phyloP scores from a whole-genome alignment of 441 rosid genomes.

The Macaranga tanarius region DNA sequence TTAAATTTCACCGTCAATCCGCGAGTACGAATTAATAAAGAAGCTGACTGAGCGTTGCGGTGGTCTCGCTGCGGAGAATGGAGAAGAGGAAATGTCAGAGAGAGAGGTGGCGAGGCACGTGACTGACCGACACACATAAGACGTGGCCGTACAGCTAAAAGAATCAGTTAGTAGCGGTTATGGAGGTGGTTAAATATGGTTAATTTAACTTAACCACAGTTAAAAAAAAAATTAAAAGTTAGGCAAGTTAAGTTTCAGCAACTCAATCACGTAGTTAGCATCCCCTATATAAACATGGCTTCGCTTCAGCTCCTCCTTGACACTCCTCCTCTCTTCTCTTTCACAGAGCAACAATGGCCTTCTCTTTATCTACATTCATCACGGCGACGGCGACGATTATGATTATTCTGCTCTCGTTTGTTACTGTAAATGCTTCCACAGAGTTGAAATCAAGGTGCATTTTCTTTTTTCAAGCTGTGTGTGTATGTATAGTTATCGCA shows the following conservation, averaged over 20 bases:
- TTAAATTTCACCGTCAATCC: background rate
- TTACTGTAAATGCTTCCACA: conserved; percentile 25
- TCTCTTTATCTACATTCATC: conserved; percentile 18
- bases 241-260: conserved; percentile 11
- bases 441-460: conserved; percentile 35
- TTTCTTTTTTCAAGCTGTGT: background rate
- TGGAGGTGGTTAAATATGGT: conserved; percentile 19
- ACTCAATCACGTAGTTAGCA: background rate
- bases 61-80: background rate
- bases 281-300: conserved; percentile 28
- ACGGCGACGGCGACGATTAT: conserved; percentile 10
- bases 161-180: conserved; percentile 39
- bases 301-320: conserved; percentile 11
- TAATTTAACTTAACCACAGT: conserved; percentile 29
- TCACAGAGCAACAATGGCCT: conserved; percentile 30
- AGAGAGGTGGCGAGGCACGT: conserved; percentile 28
- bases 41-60: conserved; percentile 13
- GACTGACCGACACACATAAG: conserved; percentile 32
- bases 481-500: too few relatives aligned
- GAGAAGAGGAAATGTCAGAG: conserved; percentile 1
- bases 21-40: conserved; percentile 4
- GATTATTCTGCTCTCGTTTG: conserved; percentile 21
- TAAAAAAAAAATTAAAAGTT: conserved; percentile 22
- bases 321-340: conserved; percentile 16
- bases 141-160: conserved; percentile 10